Evolutionary conservation across 805 yeast genomes (phyloP).

Genomic region (Candida pseudoglaebosa): DNA sequence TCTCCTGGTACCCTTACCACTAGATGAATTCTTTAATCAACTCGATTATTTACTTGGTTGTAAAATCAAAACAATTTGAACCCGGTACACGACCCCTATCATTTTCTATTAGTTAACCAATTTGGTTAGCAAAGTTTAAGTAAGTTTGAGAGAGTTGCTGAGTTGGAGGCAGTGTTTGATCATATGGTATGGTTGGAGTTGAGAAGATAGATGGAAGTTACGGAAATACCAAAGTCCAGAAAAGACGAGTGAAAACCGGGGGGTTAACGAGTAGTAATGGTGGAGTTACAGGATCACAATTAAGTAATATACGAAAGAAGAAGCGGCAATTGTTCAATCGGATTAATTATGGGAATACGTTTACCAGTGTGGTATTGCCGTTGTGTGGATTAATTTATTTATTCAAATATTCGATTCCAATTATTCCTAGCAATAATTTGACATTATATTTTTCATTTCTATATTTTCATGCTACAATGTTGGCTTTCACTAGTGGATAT

Average conservation of each 20-base stretch:
- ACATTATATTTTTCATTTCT: constrained; percentile 27
- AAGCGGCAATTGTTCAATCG: constrained; percentile 33
- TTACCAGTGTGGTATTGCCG: constrained; percentile 34
- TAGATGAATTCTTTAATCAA: too few species aligned
- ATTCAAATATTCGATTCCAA: constrained; percentile 13
- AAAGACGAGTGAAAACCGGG: constrained; percentile 15
- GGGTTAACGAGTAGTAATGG: constrained; percentile 4
- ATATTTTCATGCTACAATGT: constrained; percentile 33
- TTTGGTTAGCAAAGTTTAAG: too few species aligned
- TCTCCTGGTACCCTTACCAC: too few species aligned
- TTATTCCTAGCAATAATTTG: constrained; percentile 22
- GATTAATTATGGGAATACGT: constrained; percentile 32
- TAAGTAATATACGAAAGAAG: constrained; percentile 31
- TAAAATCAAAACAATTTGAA: neutral
- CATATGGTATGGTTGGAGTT: neutral
- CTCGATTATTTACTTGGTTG: too few species aligned
- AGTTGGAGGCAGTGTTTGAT: too few species aligned
- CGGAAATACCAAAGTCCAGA: constrained; percentile 15
- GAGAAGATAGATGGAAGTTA: neutral
- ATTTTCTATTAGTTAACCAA: too few species aligned
- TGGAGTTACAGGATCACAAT: constrained; percentile 12
- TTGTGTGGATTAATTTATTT: constrained; percentile 24
- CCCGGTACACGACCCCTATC: too few species aligned
- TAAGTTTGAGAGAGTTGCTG: too few species aligned
- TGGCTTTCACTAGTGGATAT: constrained; percentile 41